Percentiles rank a stretch among this genome's conserved stretches.
phyloP scores from a whole-genome alignment of 441 rosid genomes.

The Pelargonium myrrhifolium region DNA sequence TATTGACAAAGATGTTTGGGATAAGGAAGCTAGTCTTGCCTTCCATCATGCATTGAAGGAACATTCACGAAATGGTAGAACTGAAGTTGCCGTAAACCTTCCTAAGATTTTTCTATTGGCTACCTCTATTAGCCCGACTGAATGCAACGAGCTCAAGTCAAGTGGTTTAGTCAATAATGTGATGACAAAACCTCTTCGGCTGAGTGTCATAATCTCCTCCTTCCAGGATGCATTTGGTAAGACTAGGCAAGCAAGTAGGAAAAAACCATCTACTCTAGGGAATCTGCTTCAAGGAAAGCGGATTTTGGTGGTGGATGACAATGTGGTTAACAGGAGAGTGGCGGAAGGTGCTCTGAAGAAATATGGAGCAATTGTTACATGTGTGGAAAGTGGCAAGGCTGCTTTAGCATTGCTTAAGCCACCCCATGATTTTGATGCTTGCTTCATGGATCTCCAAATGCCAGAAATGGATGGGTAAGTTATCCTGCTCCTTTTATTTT shows the following conservation, averaged over 20 bases:
- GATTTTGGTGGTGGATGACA: constrained; percentile 92
- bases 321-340: constrained; percentile 77
- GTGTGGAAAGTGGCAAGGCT: constrained; percentile 72
- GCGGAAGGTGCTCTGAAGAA: constrained; percentile 86
- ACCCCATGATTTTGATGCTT: constrained; percentile 78
- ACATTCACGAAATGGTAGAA: constrained; percentile 22
- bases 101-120: constrained; percentile 67
- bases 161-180: constrained; percentile 49
- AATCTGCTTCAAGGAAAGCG: constrained; percentile 49
- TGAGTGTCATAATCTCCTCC: constrained; percentile 51
- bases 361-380: constrained; percentile 77
- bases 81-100: constrained; percentile 24
- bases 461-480: constrained; percentile 95
- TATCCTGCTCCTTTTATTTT: constrained; percentile 8
- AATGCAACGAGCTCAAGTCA: constrained; percentile 43
- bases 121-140: constrained; percentile 36
- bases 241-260: constrained; percentile 39
- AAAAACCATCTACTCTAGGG: constrained; percentile 45
- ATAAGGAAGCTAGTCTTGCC: constrained; percentile 35
- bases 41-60: constrained; percentile 32
- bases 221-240: constrained; percentile 71
- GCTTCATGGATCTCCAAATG: constrained; percentile 98
- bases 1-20: constrained; percentile 73
- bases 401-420: constrained; percentile 65
- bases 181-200: constrained; percentile 67